Evolutionary conservation across 495 filamentous ascomycete species (phyloP).

Genomic region (Penicillium parvum): DNA sequence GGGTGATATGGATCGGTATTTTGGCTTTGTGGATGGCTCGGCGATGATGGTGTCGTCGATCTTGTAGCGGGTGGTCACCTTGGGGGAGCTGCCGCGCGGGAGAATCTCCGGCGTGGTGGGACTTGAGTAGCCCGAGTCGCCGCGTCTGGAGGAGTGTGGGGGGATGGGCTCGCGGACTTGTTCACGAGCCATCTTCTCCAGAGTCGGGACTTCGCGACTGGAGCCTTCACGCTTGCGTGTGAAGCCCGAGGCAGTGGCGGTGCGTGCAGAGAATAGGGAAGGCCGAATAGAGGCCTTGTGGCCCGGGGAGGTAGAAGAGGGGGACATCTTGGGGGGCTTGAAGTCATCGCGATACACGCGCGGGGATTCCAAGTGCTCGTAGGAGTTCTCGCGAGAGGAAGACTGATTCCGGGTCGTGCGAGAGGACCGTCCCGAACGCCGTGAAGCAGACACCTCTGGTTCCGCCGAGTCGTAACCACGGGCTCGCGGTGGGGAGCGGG

Average conservation of each 20-base stretch:
- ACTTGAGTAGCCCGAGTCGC: slow-evolving; percentile 47
- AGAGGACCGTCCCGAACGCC: slow-evolving; percentile 28
- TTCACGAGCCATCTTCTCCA: slow-evolving; percentile 24
- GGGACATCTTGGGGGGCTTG: slow-evolving; percentile 31
- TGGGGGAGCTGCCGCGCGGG: slow-evolving; percentile 24
- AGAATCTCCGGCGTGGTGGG: slow-evolving; percentile 38
- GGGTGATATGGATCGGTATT: slow-evolving; percentile 21
- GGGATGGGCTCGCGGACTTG: slow-evolving; percentile 16
- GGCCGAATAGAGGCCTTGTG: slow-evolving; percentile 24
- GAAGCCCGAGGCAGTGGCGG: slow-evolving; percentile 29
- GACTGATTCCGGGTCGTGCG: slow-evolving; percentile 26
- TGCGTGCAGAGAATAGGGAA: slow-evolving; percentile 26
- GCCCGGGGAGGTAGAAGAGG: slow-evolving; percentile 23
- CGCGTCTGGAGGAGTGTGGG: slow-evolving; percentile 32
- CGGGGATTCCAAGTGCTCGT: slow-evolving; percentile 31
- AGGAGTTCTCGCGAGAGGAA: slow-evolving; percentile 32
- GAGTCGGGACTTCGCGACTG: slow-evolving; percentile 17
- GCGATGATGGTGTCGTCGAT: slow-evolving; percentile 30
- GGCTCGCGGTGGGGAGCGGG: slow-evolving; percentile 31
- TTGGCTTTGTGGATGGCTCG: slow-evolving; percentile 25
- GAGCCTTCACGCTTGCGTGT: slow-evolving; percentile 26
- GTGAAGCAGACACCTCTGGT: slow-evolving; percentile 28
- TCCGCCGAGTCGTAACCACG: slow-evolving; percentile 34
- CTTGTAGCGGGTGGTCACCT: slow-evolving; percentile 34
- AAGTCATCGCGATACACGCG: slow-evolving; percentile 18